Evolutionary conservation across 192 early-diverging fungal species (phyloP), one percentile per base, ranked within the genome.

Genomic region (Backusella mclennaniae): DNA sequence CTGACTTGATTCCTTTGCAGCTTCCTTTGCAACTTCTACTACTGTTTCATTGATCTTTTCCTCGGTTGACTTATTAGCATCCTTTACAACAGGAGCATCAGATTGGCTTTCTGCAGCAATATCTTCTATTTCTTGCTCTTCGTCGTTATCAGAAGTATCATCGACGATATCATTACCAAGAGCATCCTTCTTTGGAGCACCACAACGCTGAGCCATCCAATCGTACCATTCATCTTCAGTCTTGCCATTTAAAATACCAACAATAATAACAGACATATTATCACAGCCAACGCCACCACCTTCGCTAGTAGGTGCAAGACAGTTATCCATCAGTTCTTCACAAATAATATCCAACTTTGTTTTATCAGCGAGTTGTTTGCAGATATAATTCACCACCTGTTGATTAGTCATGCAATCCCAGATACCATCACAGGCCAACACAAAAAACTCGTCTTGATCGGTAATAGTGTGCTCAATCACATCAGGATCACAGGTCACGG

Each of bases 181-280:
- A 19, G 66, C 31, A 33, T 81, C 80, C 44, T 76, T 82, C 29
- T 75, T 70, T 41, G 78, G 70, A 19, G 71, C 41, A 5, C 80
- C 70, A 8, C 82, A 77, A 3, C 80, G 76, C 6, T 42, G 8
- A 11, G 67, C 73, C 39, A 91, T 81, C 79, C 82, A 79, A 35
- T 83, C 77, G 52, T 89, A 85, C 97, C 97, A 99, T 82, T 95
- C 89, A 8, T 93, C 90, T 70, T 87, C 85, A 49, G 87, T 89
- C 76, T 86, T 90, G 53, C 94, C 95, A 68, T 94, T 87, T 74
- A 98, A 87, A 59, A 98, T 82, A 5, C 87, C 98, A 12, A 96
- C 91, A 49, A 99, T 95, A 35, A 98, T 85, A 19, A 99, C 92
- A 1, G 98, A 98, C 98, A 99, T 99, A 85, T 99, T 99, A 85